Evolutionary conservation across 495 filamentous ascomycete genomes (phyloP).

Genomic region (Delitschia confertaspora): DNA sequence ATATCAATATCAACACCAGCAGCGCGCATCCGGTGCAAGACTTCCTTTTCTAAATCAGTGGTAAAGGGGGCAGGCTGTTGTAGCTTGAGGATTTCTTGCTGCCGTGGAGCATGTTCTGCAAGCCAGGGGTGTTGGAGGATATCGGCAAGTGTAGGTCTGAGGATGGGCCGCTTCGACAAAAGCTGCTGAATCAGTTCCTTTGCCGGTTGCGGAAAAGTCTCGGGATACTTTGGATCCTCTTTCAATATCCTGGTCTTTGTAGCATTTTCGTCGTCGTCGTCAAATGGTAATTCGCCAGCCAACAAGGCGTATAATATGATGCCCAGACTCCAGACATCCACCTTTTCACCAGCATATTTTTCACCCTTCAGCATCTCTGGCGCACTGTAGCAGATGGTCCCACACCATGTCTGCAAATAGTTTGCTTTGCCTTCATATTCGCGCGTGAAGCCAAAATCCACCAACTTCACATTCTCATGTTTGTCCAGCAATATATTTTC

Average conservation of each 20-base stretch:
- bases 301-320: conserved; percentile 92
- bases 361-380: conserved; percentile 98
- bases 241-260: conserved; percentile 79
- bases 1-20: conserved; percentile 91
- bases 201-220: conserved; percentile 67
- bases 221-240: conserved; percentile 76
- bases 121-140: conserved; percentile 86
- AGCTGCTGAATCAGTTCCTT: conserved; percentile 63
- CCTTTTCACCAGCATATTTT: conserved; percentile 94
- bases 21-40: conserved; percentile 84
- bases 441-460: conserved; percentile 94
- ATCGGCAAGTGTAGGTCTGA: conserved; percentile 77
- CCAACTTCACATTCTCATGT: conserved; percentile 95
- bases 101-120: conserved; percentile 75
- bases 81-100: conserved; percentile 81
- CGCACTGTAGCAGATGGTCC: conserved; percentile 93
- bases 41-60: conserved; percentile 82
- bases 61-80: conserved; percentile 78
- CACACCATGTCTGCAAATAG: conserved; percentile 95
- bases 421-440: conserved; percentile 95
- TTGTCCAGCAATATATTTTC: conserved; percentile 98
- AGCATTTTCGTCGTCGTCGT: conserved; percentile 75
- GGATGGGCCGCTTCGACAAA: conserved; percentile 78
- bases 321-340: conserved; percentile 96
- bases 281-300: conserved; percentile 87